A percentile compares a stretch with the other conserved stretches of the same genome.
phyloP scores from a whole-genome alignment of 495 filamentous ascomycete genomes.

The Neurospora africana region DNA sequence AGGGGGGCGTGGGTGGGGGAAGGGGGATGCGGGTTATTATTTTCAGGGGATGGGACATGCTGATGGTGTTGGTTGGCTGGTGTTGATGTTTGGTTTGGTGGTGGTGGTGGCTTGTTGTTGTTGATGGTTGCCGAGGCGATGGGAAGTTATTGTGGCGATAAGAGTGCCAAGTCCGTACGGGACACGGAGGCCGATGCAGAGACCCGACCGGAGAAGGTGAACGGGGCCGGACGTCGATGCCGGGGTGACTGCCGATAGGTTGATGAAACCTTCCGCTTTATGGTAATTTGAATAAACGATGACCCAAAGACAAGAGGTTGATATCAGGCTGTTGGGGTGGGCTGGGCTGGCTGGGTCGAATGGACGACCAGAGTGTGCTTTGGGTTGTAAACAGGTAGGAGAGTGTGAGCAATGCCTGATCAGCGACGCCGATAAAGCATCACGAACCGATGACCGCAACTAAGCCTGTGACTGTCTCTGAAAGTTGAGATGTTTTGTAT shows the following conservation, averaged over 20 bases:
- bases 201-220: not conserved
- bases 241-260: not conserved
- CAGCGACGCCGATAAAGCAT: not conserved
- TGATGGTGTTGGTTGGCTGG: not conserved
- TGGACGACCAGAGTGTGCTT: not conserved
- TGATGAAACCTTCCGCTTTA: not conserved
- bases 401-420: not conserved
- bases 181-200: not conserved
- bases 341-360: not conserved
- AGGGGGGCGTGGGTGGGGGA: constrained; percentile 17
- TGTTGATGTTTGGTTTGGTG: not conserved
- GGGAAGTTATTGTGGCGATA: not conserved
- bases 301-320: not conserved
- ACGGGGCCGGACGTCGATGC: not conserved
- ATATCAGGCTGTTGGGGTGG: not conserved
- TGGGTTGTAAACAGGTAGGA: not conserved
- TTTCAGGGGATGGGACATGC: constrained; percentile 10
- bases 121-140: not conserved
- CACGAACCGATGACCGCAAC: not conserved
- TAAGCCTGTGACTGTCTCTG: too few relatives aligned
- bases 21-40: constrained; percentile 28
- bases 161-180: not conserved
- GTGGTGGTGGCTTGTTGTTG: not conserved
- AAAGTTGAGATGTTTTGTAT: not conserved
- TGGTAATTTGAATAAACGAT: not conserved